Evolutionary conservation across 2,329 filamentous ascomycete species (phyloP).

Genomic region (Botryotinia convoluta): DNA sequence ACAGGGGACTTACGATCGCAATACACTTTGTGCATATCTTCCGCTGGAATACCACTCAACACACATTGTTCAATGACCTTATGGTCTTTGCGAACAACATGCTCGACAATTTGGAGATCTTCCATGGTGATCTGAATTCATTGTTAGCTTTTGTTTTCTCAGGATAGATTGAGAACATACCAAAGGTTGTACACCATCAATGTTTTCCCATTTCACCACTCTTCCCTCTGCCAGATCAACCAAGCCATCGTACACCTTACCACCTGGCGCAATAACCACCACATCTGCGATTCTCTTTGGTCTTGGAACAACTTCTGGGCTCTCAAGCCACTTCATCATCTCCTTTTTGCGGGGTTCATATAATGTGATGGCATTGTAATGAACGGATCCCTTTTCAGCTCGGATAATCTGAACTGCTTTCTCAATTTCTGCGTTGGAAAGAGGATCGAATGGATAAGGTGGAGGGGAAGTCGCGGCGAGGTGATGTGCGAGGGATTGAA

Average conservation of each 20-base stretch:
- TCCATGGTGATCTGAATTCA: conserved; percentile 76
- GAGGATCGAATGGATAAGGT: conserved; percentile 75
- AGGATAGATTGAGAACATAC: conserved; percentile 43
- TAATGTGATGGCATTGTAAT: conserved; percentile 84
- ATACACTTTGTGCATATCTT: conserved; percentile 94
- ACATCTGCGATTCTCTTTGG: conserved; percentile 76
- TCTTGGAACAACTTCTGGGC: conserved; percentile 56
- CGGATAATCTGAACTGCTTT: conserved; percentile 65
- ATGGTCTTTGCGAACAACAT: conserved; percentile 70
- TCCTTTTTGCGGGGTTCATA: conserved; percentile 82
- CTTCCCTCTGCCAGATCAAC: conserved; percentile 67
- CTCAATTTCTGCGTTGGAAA: conserved; percentile 71
- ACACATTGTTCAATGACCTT: conserved; percentile 89
- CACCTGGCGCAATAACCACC: conserved; percentile 75
- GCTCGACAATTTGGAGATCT: conserved; percentile 78
- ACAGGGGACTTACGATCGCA: conserved; percentile 67
- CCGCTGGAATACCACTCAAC: conserved; percentile 73
- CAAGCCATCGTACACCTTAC: conserved; percentile 78
- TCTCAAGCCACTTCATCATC: conserved; percentile 75
- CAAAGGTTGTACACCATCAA: conserved; percentile 77
- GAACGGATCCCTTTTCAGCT: conserved; percentile 66
- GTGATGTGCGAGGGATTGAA: conserved; percentile 62
- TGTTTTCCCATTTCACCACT: conserved; percentile 71
- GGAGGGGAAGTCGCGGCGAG: conserved; percentile 52
- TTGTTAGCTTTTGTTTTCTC: conserved; percentile 21